phyloP scores from a whole-genome alignment of 75 land plant species.

The Cryptomeria japonica region DNA sequence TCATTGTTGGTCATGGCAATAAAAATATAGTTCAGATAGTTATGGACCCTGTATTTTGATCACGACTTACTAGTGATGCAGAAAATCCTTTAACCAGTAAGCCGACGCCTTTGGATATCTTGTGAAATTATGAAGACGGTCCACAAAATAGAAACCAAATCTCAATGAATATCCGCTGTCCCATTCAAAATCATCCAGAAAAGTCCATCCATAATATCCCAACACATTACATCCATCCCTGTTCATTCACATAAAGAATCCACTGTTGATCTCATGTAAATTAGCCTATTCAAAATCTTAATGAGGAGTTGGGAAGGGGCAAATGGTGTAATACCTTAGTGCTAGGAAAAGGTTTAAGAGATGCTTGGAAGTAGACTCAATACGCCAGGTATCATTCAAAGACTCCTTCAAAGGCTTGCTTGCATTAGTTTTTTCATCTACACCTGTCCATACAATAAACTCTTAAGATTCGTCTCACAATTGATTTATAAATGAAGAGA shows the following conservation, averaged over 20 bases:
- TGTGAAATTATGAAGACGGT: slow-evolving; percentile 8
- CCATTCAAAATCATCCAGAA: slow-evolving; percentile 41
- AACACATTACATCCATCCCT: slow-evolving; percentile 26
- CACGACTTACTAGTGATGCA: background rate
- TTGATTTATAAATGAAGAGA: slow-evolving; percentile 5
- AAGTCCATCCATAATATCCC: slow-evolving; percentile 32
- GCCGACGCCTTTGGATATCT: slow-evolving; percentile 35
- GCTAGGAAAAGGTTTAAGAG: background rate
- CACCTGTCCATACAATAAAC: background rate
- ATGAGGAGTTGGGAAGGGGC: background rate
- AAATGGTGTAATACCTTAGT: background rate
- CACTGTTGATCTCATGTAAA: too few relatives aligned
- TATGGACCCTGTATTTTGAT: too few relatives aligned
- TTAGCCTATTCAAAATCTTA: too few relatives aligned
- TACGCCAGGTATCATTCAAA: slow-evolving; percentile 5
- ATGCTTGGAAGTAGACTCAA: slow-evolving; percentile 1
- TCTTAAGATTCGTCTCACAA: background rate
- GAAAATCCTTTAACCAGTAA: slow-evolving; percentile 17
- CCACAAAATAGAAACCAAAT: slow-evolving; percentile 32
- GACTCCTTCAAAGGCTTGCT: background rate
- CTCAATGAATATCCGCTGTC: slow-evolving; percentile 16
- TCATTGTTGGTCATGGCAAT: too few relatives aligned
- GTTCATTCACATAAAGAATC: background rate
- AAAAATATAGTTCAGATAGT: too few relatives aligned
- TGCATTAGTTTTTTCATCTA: background rate